A percentile compares a stretch with the other conserved stretches of the same genome.
Conservation (phyloP, 2,329 filamentous ascomycete genomes). For the Diplodia corticola region DNA sequence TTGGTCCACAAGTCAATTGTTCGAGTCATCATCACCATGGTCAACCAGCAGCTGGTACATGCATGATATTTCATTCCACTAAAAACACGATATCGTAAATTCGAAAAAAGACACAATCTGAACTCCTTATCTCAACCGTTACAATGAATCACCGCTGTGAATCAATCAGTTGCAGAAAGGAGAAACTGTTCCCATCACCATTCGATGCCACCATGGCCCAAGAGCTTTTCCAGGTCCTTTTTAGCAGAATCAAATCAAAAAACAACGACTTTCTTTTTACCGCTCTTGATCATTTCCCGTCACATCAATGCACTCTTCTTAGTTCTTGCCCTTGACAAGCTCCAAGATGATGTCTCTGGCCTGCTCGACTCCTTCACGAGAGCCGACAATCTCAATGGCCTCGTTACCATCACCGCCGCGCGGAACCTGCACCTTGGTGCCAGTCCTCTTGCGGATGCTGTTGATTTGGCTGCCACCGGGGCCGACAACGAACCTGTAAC, state of each 20-base stretch:
- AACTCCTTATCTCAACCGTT: neutral
- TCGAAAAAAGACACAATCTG: neutral
- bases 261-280: neutral
- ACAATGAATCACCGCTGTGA: neutral
- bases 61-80: neutral
- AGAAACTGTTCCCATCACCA: neutral
- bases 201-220: neutral
- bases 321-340: slow-evolving; percentile 58
- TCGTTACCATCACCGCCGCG: slow-evolving; percentile 72
- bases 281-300: neutral
- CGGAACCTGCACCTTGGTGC: slow-evolving; percentile 91
- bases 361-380: slow-evolving; percentile 75
- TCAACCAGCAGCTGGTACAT: neutral
- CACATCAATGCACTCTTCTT: neutral
- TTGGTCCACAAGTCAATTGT: neutral
- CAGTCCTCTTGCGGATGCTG: slow-evolving; percentile 85
- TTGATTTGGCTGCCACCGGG: slow-evolving; percentile 90
- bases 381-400: slow-evolving; percentile 86
- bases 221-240: neutral
- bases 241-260: neutral
- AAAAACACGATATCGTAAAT: neutral
- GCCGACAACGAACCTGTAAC: slow-evolving; percentile 89
- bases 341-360: slow-evolving; percentile 87
- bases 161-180: slow-evolving; percentile 13
- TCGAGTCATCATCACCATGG: neutral